Conservation (phyloP, 2,329 filamentous ascomycete species). For the Pseudogymnoascus sp. region DNA sequence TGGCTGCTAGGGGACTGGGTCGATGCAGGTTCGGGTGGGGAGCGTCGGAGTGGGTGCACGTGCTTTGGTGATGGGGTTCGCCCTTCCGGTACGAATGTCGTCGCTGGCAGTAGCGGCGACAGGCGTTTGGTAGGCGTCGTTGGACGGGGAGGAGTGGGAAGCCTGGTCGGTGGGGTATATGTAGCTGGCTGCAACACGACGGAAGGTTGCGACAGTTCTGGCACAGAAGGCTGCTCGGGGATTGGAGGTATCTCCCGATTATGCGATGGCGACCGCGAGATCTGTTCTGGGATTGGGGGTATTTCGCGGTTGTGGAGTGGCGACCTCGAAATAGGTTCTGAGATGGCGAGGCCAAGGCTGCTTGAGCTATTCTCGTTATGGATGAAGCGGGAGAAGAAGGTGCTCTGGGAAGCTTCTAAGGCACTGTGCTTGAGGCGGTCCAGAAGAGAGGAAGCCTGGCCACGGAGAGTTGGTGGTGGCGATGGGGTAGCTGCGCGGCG, state of each 20-base stretch:
- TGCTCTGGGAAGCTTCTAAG: constrained; percentile 2
- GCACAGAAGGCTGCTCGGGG: background rate
- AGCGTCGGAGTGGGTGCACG: background rate
- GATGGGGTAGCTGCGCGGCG: constrained; percentile 4
- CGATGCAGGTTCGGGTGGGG: constrained; percentile 7
- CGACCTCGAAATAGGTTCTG: background rate
- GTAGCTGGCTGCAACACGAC: background rate
- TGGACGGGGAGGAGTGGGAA: background rate
- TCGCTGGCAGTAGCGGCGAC: background rate
- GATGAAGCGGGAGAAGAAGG: background rate
- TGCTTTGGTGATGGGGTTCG: background rate
- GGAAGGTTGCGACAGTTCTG: background rate
- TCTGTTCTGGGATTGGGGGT: background rate
- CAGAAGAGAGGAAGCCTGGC: background rate
- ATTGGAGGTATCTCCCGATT: background rate
- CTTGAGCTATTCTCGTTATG: constrained; percentile 1
- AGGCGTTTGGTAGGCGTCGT: background rate
- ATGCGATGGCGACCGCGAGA: background rate
- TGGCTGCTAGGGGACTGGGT: constrained; percentile 29
- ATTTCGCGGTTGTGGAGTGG: background rate
- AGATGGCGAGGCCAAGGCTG: background rate
- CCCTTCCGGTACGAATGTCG: background rate
- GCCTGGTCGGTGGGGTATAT: background rate
- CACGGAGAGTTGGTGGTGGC: background rate
- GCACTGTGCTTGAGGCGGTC: background rate